Conservation (phyloP, 2,329 filamentous ascomycete genomes). For the Penicillium occitanis region DNA sequence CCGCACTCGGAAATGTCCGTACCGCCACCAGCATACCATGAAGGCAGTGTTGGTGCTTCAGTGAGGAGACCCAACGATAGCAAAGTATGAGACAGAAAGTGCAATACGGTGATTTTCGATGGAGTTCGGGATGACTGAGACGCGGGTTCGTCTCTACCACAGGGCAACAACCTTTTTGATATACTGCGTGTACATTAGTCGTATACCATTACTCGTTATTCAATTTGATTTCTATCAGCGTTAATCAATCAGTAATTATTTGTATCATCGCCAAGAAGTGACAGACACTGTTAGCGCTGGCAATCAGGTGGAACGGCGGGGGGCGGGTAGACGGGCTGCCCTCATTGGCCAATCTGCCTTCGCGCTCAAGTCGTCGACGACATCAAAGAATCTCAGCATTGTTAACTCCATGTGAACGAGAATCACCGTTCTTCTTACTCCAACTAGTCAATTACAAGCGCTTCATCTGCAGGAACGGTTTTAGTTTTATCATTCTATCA, state of each 20-base stretch:
- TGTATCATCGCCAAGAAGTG: background rate
- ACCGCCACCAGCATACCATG: constrained; percentile 17
- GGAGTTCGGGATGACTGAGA: background rate
- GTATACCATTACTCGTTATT: background rate
- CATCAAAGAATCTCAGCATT: constrained; percentile 5
- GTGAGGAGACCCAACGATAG: background rate
- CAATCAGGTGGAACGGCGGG: constrained; percentile 12
- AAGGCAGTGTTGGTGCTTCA: background rate
- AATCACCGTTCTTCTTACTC: background rate
- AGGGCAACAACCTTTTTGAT: background rate
- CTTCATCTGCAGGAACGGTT: background rate
- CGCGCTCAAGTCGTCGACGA: constrained; percentile 11
- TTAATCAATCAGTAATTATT: background rate
- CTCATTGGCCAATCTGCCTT: constrained; percentile 17
- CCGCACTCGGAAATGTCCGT: constrained; percentile 1
- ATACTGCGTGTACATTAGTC: background rate
- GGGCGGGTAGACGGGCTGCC: background rate
- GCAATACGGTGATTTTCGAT: background rate
- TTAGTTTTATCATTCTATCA: too few species aligned
- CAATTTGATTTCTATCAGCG: background rate
- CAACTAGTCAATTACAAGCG: background rate
- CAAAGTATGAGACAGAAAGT: background rate
- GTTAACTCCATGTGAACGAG: background rate
- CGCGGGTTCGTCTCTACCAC: constrained; percentile 17
- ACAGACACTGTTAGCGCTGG: constrained; percentile 8